A percentile compares a stretch with the other conserved stretches of the same genome.
phyloP scores from a whole-genome alignment of 2,329 filamentous ascomycete genomes.

The Penicillium griseofulvum region DNA sequence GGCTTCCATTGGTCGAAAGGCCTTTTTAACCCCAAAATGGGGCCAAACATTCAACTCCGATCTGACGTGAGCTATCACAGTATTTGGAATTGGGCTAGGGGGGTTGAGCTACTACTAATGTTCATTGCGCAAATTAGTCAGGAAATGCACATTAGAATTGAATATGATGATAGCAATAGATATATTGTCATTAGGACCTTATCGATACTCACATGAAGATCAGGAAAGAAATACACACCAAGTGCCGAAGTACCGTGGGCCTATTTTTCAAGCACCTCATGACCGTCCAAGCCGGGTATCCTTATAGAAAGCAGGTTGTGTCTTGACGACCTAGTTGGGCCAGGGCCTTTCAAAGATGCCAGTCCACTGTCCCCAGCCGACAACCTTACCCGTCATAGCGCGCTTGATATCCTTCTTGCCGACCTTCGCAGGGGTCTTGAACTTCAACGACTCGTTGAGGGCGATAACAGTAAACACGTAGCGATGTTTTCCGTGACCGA shows the following conservation, averaged over 20 bases:
- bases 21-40: too few species aligned
- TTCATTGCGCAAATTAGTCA: neutral
- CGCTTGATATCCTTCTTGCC: slow-evolving; percentile 28
- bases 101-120: neutral
- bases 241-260: neutral
- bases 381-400: slow-evolving; percentile 29
- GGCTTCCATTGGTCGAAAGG: neutral
- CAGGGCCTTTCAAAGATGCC: slow-evolving; percentile 30
- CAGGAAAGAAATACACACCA: neutral
- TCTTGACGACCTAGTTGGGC: slow-evolving; percentile 7
- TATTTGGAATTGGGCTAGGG: neutral
- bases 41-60: too few species aligned
- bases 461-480: slow-evolving; percentile 35
- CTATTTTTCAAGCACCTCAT: neutral
- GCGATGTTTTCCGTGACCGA: slow-evolving; percentile 34
- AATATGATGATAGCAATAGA: neutral
- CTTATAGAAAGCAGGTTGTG: neutral
- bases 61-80: neutral
- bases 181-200: neutral
- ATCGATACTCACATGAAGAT: neutral
- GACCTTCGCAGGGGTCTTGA: slow-evolving; percentile 20
- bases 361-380: slow-evolving; percentile 35
- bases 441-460: slow-evolving; percentile 24
- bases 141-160: too few species aligned
- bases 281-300: neutral